phyloP scores from a whole-genome alignment of 2,329 filamentous ascomycete genomes.

The Aspergillus niger region DNA sequence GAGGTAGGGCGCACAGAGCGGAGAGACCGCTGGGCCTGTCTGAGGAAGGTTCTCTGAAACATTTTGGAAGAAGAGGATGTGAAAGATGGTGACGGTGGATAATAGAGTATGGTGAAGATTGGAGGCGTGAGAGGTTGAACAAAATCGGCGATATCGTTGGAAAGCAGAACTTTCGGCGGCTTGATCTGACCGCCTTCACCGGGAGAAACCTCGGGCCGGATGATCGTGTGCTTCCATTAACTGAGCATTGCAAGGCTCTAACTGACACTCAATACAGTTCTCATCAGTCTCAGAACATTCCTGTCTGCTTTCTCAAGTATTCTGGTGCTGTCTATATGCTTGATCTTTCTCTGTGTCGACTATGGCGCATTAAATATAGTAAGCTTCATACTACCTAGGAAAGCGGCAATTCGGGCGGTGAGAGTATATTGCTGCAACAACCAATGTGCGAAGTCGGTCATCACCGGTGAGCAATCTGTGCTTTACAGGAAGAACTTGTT shows the following conservation, averaged over 20 bases:
- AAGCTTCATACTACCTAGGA: not conserved
- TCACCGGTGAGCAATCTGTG: not conserved
- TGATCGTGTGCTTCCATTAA: conserved; percentile 1
- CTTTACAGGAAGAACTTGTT: not conserved
- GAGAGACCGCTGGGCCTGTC: conserved; percentile 44
- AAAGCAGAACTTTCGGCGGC: conserved; percentile 22
- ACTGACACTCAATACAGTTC: not conserved
- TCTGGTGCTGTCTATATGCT: not conserved
- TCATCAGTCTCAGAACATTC: not conserved
- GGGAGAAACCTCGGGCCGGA: conserved; percentile 18
- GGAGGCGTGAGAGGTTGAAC: conserved; percentile 6
- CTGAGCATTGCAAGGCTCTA: not conserved
- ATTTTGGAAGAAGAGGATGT: conserved; percentile 30
- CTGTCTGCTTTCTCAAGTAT: not conserved
- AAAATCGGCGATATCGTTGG: conserved; percentile 13
- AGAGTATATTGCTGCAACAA: not conserved
- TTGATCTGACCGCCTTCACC: conserved; percentile 21
- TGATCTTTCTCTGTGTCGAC: not conserved
- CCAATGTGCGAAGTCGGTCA: too few species aligned
- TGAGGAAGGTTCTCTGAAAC: conserved; percentile 47
- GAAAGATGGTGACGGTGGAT: conserved; percentile 5
- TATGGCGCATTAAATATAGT: not conserved
- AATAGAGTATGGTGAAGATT: conserved; percentile 2
- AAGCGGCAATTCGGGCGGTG: not conserved
- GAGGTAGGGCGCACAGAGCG: conserved; percentile 37